Evolutionary conservation across 345 rosid species (phyloP).

Genomic region (Citrus trifoliata): DNA sequence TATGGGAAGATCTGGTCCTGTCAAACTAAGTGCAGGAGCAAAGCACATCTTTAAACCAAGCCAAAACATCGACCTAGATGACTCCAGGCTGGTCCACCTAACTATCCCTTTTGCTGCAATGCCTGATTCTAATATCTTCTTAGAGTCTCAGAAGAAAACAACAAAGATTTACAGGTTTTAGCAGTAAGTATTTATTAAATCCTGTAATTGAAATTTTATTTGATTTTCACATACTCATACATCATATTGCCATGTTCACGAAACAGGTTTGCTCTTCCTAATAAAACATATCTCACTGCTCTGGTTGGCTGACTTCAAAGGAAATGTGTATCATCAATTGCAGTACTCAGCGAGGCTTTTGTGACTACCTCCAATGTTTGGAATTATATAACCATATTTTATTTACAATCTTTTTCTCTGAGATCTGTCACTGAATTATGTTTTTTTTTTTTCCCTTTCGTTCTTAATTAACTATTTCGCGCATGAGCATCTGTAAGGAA

Average conservation of each 20-base stretch:
- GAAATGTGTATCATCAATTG: neutral
- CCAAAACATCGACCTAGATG: constrained; percentile 19
- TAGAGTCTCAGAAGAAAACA: constrained; percentile 33
- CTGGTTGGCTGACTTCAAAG: neutral
- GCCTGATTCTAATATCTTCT: constrained; percentile 10
- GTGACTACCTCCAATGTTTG: neutral
- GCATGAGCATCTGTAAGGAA: neutral
- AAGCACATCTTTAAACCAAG: constrained; percentile 43
- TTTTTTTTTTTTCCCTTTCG: neutral
- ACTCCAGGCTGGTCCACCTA: constrained; percentile 36
- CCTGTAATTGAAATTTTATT: neutral
- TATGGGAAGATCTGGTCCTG: constrained; percentile 25
- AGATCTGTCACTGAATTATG: neutral
- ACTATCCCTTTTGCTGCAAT: constrained; percentile 25
- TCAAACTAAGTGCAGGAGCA: constrained; percentile 45
- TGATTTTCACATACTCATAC: neutral
- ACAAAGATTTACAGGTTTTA: constrained; percentile 35
- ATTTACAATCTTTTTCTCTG: neutral
- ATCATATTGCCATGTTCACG: neutral
- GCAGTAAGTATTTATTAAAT: neutral
- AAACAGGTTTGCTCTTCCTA: constrained; percentile 2
- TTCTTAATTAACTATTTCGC: neutral
- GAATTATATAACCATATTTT: neutral
- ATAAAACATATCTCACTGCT: neutral
- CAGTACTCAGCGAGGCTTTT: neutral